Evolutionary conservation across 116 monocot genomes (phyloP), one percentile per base, ranked within the genome.

Genomic region (Papilionanthe hybrid): DNA sequence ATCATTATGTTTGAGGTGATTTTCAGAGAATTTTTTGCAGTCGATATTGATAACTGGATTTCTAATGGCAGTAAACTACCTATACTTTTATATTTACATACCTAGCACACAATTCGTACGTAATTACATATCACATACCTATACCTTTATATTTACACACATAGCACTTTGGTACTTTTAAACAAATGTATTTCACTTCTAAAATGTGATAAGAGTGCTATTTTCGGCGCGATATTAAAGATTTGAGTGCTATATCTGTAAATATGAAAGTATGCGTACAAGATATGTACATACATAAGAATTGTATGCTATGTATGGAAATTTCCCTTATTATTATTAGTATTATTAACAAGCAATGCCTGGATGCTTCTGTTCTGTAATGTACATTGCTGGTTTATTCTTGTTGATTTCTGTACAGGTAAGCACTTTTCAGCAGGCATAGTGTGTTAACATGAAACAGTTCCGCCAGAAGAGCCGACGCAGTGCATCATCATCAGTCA

Each of bases 391-490:
- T 65, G 65, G 17, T 60, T 60, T 69, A 69, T 17, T 69, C 69
- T 69, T 69, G 5, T 37, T 30, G 7, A 15, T 27, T 65, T 65
- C 9, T 65, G 65, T 27, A 41, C 84, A 97, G 94, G 90, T 92
- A 65, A 97, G 97, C 87, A 92, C 90, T 15, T 97, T 97, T 75
- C 67, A 55, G 0, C 85, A 91, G 8, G 84, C 92, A 81, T 97
- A 94, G 94, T 97, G 97, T 58, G 66, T 89, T 7, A 84, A 84
- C 10, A 97, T 84, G 84, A 92, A 97, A 79, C 82, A 89, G 72
- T 89, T 89, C 72, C 92, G 79, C 6, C 81, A 85, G 83, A 94
- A 89, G 79, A 66, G 57, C 76, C 85, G 81, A 19, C 82, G 42
- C 73, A 43, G 76, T 20, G 50, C 65, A 29, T 53, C 85, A 63